Evolutionary conservation across 495 filamentous ascomycete genomes (phyloP).

Genomic region (Pseudomonodictys pantanalensis): DNA sequence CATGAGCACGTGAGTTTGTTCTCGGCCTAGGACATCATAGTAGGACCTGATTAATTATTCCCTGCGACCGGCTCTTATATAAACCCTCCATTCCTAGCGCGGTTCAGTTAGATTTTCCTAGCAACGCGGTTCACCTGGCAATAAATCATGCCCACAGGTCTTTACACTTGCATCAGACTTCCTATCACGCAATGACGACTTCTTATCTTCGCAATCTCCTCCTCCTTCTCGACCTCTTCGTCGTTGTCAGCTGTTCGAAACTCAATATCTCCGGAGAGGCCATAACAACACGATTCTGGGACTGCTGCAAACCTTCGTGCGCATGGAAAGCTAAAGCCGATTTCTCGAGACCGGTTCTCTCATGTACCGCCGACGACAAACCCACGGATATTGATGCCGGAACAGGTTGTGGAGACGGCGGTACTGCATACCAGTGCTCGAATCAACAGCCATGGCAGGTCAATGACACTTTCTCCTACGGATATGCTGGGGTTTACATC

Average conservation of each 20-base stretch:
- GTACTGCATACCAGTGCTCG: conserved; percentile 59
- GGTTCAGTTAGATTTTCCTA: conserved; percentile 31
- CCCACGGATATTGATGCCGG: conserved; percentile 39
- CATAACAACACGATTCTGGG: conserved; percentile 64
- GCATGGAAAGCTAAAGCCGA: conserved; percentile 58
- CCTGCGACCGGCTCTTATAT: conserved; percentile 29
- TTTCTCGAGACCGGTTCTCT: conserved; percentile 48
- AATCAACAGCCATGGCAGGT: conserved; percentile 63
- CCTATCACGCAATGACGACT: conserved; percentile 33
- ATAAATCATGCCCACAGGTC: conserved; percentile 25
- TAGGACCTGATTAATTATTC: conserved; percentile 27
- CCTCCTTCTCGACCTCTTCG: conserved; percentile 58
- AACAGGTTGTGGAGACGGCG: conserved; percentile 52
- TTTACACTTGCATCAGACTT: conserved; percentile 25
- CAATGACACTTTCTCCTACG: conserved; percentile 56
- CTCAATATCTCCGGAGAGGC: conserved; percentile 17
- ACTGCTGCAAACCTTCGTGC: conserved; percentile 68
- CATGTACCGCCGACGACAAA: conserved; percentile 56
- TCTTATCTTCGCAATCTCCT: conserved; percentile 45
- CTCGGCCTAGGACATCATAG: conserved; percentile 28
- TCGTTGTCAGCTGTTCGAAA: conserved; percentile 20
- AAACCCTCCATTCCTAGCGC: conserved; percentile 28
- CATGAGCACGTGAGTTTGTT: conserved; percentile 19
- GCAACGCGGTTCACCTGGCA: conserved; percentile 29
- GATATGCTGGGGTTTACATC: conserved; percentile 60